phyloP scores from a whole-genome alignment of 345 rosid species.

The Crucihimalaya himalaica region DNA sequence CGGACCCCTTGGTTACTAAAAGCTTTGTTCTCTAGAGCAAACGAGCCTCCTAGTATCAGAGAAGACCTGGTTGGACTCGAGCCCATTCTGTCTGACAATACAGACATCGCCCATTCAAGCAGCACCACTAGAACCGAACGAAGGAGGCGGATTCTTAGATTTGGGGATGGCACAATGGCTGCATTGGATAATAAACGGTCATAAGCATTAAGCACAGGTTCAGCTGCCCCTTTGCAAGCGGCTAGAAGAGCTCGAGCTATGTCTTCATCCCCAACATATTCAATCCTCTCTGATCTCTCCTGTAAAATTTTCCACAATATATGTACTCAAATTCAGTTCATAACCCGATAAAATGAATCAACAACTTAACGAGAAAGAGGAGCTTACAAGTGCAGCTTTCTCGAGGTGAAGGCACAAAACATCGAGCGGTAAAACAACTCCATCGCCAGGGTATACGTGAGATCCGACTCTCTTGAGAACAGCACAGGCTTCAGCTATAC shows the following conservation, averaged over 20 bases:
- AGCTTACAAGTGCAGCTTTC: conserved; percentile 83
- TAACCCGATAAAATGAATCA: not conserved
- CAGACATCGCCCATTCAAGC: conserved; percentile 93
- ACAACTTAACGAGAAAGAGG: conserved; percentile 11
- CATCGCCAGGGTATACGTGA: conserved; percentile 87
- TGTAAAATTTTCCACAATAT: conserved; percentile 22
- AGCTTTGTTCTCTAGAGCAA: conserved; percentile 57
- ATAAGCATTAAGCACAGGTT: conserved; percentile 81
- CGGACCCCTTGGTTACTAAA: conserved; percentile 71
- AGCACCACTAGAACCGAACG: conserved; percentile 79
- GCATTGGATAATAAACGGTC: conserved; percentile 81
- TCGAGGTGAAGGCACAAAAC: conserved; percentile 92
- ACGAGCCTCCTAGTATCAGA: conserved; percentile 65
- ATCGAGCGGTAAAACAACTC: conserved; percentile 82
- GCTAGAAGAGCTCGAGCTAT: conserved; percentile 87
- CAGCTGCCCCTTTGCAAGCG: conserved; percentile 92
- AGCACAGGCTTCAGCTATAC: conserved; percentile 94
- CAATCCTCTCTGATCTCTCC: conserved; percentile 86
- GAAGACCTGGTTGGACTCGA: conserved; percentile 69
- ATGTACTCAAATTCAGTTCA: conserved; percentile 15
- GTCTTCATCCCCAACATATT: conserved; percentile 86
- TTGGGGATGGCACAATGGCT: conserved; percentile 77
- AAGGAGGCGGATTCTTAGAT: conserved; percentile 78
- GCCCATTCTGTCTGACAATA: conserved; percentile 73
- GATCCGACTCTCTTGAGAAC: conserved; percentile 91